phyloP scores from a whole-genome alignment of 139 green algal species.

The Chlorella sp. region DNA sequence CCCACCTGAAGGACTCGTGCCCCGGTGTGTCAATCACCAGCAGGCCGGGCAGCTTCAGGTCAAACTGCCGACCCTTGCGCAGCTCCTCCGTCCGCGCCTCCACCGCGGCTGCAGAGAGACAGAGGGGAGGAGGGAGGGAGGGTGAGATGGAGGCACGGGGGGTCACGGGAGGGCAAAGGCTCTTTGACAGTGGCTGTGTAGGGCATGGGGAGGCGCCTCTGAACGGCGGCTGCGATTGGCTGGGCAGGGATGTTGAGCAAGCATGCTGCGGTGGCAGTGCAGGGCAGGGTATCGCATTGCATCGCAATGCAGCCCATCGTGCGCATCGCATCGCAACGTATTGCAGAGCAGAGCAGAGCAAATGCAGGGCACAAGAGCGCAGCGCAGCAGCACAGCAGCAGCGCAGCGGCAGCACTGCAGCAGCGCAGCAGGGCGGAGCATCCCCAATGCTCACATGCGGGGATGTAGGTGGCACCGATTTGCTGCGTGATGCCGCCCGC shows the following conservation, averaged over 20 bases:
- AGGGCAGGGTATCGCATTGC: neutral
- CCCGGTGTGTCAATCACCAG: constrained; percentile 98
- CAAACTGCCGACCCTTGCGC: constrained; percentile 66
- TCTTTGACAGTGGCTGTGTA: neutral
- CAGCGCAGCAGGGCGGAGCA: neutral
- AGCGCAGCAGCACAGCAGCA: no score
- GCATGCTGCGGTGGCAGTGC: no score
- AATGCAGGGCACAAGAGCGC: no score
- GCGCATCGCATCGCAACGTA: no score
- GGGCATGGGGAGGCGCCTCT: no score
- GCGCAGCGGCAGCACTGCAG: no score
- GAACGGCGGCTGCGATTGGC: no score
- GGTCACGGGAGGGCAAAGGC: neutral
- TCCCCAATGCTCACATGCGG: constrained; percentile 29
- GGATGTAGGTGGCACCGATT: constrained; percentile 99
- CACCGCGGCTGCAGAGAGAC: constrained; percentile 3
- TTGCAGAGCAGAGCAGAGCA: no score
- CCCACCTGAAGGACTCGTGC: constrained; percentile 44
- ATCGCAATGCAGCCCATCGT: neutral
- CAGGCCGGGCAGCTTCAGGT: constrained; percentile 91
- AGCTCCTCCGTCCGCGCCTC: constrained; percentile 81
- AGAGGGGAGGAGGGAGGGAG: no score
- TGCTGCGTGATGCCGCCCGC: constrained; percentile 99
- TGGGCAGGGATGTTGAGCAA: no score
- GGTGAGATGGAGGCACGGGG: no score